Evolutionary conservation across 768 basidiomycete genomes (phyloP), one percentile per base, ranked within the genome.

Genomic region (Phylloporus rhodoxanthus): DNA sequence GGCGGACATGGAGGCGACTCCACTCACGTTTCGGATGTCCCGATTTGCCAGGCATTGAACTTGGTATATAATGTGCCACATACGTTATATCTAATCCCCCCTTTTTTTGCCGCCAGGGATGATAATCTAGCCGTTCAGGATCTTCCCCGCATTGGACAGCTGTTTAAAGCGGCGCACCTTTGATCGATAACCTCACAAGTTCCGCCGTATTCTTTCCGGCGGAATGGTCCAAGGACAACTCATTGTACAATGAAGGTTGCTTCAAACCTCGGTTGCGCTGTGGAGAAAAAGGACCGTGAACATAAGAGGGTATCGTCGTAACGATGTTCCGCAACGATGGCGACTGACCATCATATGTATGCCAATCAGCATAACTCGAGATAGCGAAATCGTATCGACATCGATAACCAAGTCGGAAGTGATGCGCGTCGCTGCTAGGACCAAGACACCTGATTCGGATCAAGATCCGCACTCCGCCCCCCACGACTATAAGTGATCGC

Each of bases 381-480:
- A 57, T 57, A 53, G 57, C 20, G 23, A 50, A 37, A 40, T 54
- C 51, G 39, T 45, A 56, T 62, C 57, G 56, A 61, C 59, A 66
- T 64, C 63, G 63, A 64, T 66, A 61, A 64, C 59, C 43, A 52
- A 55, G 56, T 52, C 39, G 38, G 54, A 59, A 45, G 50, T 51
- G 45, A 53, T 60, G 50, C 52, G 37, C 44, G 54, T 32, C 45
- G 46, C 47, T 26, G 50, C 52, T 5, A 51, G 40, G 17, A 36
- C 40, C 49, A 44, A 39, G 32, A 57, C 53, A 43, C 68, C 68
- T 67, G 71, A 62, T 68, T 81, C 80, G 77, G 80, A 85, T 85
- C 84, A 79, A 81, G 83, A 84, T 85, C 84, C 80, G 81, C 72
- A 76, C 74, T 76, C 78, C 76, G 79, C 77, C 70, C 58, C 64